A percentile compares a stretch with the other conserved stretches of the same genome.
phyloP scores from a whole-genome alignment of 495 filamentous ascomycete genomes.

The Trichoderma orchidacearum region DNA sequence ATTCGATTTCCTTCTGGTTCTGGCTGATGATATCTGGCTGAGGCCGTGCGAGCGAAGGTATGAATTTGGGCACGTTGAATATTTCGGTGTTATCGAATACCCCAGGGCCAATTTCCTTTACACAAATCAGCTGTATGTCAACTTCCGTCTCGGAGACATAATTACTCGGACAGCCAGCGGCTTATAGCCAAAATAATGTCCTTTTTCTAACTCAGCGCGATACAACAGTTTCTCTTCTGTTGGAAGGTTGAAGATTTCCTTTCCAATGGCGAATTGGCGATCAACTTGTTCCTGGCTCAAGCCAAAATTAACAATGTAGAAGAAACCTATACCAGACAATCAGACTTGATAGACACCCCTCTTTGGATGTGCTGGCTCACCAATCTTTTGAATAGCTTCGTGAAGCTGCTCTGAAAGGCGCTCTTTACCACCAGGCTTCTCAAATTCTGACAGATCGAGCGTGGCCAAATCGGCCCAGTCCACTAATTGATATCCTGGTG shows the following conservation, averaged over 20 bases:
- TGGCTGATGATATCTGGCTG: conserved; percentile 18
- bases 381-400: conserved; percentile 42
- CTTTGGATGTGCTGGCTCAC: conserved; percentile 13
- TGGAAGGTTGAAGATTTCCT: conserved; percentile 40
- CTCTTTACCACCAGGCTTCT: conserved; percentile 39
- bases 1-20: conserved; percentile 26
- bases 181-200: conserved; percentile 19
- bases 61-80: conserved; percentile 37
- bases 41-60: conserved; percentile 20
- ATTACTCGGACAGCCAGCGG: conserved; percentile 10
- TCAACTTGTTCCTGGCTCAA: conserved; percentile 45
- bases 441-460: conserved; percentile 40
- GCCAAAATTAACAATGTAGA: conserved; percentile 47
- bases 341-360: not conserved
- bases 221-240: conserved; percentile 30
- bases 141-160: conserved; percentile 8
- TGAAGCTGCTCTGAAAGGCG: conserved; percentile 39
- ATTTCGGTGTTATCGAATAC: conserved; percentile 36
- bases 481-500: conserved; percentile 22
- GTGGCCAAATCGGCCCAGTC: conserved; percentile 45
- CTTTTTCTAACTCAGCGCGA: conserved; percentile 15
- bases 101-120: conserved; percentile 21
- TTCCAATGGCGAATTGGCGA: conserved; percentile 43
- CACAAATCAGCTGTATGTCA: not conserved
- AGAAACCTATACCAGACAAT: conserved; percentile 20